Conservation (phyloP, 2,329 filamentous ascomycete species). For the Cryphonectria japonica region DNA sequence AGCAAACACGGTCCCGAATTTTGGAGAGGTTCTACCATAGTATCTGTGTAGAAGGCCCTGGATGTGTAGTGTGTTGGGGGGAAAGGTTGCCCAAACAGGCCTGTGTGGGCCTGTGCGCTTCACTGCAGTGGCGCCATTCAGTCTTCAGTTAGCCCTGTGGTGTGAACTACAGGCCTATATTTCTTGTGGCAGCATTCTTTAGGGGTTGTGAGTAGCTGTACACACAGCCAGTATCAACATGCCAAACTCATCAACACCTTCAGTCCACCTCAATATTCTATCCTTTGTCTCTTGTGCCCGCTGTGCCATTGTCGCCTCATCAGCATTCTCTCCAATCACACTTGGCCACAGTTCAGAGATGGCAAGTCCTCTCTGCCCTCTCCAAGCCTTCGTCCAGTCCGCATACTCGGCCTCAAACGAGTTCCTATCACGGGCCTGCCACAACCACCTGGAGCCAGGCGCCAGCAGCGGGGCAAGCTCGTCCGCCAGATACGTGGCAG, state of each 20-base stretch:
- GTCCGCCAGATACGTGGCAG: conserved; percentile 8
- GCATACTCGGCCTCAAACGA: conserved; percentile 1
- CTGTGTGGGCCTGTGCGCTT: background rate
- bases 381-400: conserved; percentile 1
- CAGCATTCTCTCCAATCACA: background rate
- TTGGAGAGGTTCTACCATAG: background rate
- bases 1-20: background rate
- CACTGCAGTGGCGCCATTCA: background rate
- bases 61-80: background rate
- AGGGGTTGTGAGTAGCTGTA: background rate
- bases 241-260: conserved; percentile 12
- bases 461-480: conserved; percentile 13
- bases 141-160: background rate
- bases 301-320: background rate
- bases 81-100: background rate
- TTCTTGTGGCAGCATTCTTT: background rate
- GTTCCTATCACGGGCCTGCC: conserved; percentile 1
- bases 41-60: too few relatives aligned
- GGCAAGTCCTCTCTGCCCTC: background rate
- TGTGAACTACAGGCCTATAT: background rate
- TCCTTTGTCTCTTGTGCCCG: background rate
- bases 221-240: conserved; percentile 17
- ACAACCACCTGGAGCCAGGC: background rate
- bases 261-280: background rate
- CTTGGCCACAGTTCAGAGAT: background rate